A percentile compares a stretch with the other conserved stretches of the same genome.
Conservation (phyloP, 2,329 filamentous ascomycete species). For the Fusarium praegraminearum region DNA sequence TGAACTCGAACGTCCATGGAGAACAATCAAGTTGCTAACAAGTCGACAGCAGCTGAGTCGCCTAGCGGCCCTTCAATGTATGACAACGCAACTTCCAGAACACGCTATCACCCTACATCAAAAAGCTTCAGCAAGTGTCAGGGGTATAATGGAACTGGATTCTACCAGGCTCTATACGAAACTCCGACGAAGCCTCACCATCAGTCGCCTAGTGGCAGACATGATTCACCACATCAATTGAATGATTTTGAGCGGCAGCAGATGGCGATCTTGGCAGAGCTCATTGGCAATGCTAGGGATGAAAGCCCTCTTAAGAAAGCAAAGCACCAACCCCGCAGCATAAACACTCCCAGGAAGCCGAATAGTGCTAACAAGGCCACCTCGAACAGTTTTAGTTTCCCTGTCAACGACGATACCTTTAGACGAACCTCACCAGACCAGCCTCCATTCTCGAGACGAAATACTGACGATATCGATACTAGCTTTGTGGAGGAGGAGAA, state of each 20-base stretch:
- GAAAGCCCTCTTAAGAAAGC: slow-evolving; percentile 32
- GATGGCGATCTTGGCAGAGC: slow-evolving; percentile 52
- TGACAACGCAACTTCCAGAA: slow-evolving; percentile 49
- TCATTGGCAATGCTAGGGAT: slow-evolving; percentile 52
- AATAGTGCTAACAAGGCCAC: slow-evolving; percentile 51
- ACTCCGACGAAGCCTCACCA: slow-evolving; percentile 8
- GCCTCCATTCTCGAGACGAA: slow-evolving; percentile 61
- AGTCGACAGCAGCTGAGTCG: slow-evolving; percentile 24
- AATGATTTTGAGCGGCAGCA: slow-evolving; percentile 58
- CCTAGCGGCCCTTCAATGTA: slow-evolving; percentile 61
- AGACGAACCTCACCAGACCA: slow-evolving; percentile 52
- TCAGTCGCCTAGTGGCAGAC: slow-evolving; percentile 51
- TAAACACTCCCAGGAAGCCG: slow-evolving; percentile 3
- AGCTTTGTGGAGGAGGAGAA: slow-evolving; percentile 66
- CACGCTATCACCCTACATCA: slow-evolving; percentile 24
- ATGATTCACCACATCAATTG: slow-evolving; percentile 42
- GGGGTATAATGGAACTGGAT: slow-evolving; percentile 11
- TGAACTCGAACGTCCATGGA: neutral
- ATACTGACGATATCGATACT: slow-evolving; percentile 72
- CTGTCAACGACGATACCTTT: slow-evolving; percentile 58
- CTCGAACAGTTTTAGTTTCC: slow-evolving; percentile 64
- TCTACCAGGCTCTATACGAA: slow-evolving; percentile 27
- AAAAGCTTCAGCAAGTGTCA: slow-evolving; percentile 29
- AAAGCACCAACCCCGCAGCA: slow-evolving; percentile 11
- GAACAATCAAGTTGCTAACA: slow-evolving; percentile 8